phyloP scores from a whole-genome alignment of 176 grass and related monocot species.

The Triticum dicoccoides region DNA sequence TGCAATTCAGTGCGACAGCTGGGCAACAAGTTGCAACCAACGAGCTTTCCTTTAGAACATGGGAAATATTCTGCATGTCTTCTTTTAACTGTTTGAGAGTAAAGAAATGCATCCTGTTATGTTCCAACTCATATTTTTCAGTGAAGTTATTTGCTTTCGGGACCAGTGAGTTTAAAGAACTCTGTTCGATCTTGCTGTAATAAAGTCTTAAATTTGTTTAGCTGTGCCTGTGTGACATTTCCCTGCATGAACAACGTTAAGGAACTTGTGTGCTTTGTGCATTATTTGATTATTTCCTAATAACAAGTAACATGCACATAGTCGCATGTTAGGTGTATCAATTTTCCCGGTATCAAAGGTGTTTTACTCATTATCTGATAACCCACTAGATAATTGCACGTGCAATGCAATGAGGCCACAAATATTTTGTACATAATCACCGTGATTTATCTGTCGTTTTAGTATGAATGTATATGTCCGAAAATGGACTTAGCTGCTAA shows the following conservation, averaged over 20 bases:
- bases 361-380: background rate
- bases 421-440: too few species aligned
- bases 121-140: conserved; percentile 14
- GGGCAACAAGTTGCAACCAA: background rate
- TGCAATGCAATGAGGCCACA: too few species aligned
- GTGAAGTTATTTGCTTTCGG: background rate
- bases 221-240: background rate
- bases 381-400: too few species aligned
- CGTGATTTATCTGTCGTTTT: too few species aligned
- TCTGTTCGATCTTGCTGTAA: background rate
- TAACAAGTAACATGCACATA: background rate
- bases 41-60: background rate
- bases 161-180: background rate
- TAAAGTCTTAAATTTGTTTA: conserved; percentile 10
- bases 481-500: too few species aligned
- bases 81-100: background rate
- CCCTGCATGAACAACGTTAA: background rate
- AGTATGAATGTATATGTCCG: too few species aligned
- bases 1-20: background rate
- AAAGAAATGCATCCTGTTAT: background rate
- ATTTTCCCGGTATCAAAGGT: background rate
- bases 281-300: background rate
- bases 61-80: background rate
- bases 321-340: background rate
- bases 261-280: background rate